Evolutionary conservation across 805 yeast species (phyloP).

Genomic region (Wickerhamomyces tratensis): DNA sequence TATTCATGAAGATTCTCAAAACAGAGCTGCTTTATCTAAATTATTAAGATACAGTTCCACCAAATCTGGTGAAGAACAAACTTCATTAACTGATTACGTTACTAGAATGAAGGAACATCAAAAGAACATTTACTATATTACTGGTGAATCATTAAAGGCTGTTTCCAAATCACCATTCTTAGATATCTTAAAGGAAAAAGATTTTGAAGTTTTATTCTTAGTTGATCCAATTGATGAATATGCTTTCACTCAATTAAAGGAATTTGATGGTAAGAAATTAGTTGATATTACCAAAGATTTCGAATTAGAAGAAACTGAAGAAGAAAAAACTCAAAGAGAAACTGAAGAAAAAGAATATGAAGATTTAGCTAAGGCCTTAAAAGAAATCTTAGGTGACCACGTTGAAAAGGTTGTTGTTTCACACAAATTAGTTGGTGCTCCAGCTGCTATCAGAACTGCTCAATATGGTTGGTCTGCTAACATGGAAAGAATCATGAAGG

Average conservation of each 20-base stretch:
- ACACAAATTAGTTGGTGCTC: conserved; percentile 94
- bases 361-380: conserved; percentile 89
- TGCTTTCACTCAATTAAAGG: conserved; percentile 98
- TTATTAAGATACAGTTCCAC: conserved; percentile 96
- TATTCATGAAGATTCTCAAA: conserved; percentile 97
- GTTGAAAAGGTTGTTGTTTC: conserved; percentile 99
- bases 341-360: conserved; percentile 86
- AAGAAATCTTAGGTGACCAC: conserved; percentile 96
- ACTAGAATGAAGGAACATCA: conserved; percentile 99
- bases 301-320: conserved; percentile 97
- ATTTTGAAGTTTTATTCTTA: conserved; percentile 94
- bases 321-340: conserved; percentile 93
- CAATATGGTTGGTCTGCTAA: conserved; percentile 99
- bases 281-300: conserved; percentile 99
- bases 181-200: conserved; percentile 96
- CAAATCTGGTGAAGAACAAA: conserved; percentile 86
- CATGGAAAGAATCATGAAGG: conserved; percentile 99
- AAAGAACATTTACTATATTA: conserved; percentile 98
- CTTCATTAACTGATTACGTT: conserved; percentile 93
- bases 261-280: conserved; percentile 97
- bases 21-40: conserved; percentile 93
- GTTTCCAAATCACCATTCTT: conserved; percentile 99
- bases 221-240: conserved; percentile 99
- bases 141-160: conserved; percentile 97
- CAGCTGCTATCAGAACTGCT: conserved; percentile 99